These are phyloP conservation scores for Solanum peruvianum DNA, from an alignment of 257 asterid genomes.

Conservation along the genomic window DNA sequence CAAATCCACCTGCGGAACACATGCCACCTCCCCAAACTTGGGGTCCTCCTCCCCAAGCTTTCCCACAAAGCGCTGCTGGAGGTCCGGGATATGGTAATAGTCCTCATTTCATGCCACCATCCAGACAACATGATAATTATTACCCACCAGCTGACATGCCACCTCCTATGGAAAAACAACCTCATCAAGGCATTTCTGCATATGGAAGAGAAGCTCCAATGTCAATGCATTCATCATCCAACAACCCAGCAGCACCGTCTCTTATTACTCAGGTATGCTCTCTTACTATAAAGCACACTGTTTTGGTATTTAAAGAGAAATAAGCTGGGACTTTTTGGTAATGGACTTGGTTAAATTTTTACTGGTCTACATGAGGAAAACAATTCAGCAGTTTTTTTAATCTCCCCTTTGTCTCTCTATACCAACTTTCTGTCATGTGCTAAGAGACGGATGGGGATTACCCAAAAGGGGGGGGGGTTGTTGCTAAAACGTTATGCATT, in stretches of 20 bases:
- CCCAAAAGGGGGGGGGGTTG: not conserved
- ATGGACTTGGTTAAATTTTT: not conserved
- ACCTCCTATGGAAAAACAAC: slow-evolving; percentile 54
- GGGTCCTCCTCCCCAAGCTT: slow-evolving; percentile 81
- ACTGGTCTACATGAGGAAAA: not conserved
- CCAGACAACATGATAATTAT: slow-evolving; percentile 66
- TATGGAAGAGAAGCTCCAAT: slow-evolving; percentile 70
- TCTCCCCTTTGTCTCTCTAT: not conserved
- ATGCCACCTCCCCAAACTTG: slow-evolving; percentile 67
- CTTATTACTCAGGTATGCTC: slow-evolving; percentile 65
- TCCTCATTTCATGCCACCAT: slow-evolving; percentile 55
- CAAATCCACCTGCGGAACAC: slow-evolving; percentile 49
- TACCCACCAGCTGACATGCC: slow-evolving; percentile 61
- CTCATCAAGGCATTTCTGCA: slow-evolving; percentile 81
- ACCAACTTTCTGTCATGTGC: not conserved
- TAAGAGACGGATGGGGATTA: not conserved
- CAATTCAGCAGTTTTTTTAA: not conserved
- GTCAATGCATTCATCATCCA: slow-evolving; percentile 49
- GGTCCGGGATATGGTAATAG: slow-evolving; percentile 60
- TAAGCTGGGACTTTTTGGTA: not conserved
- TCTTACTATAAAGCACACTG: not conserved
- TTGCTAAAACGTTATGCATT: not conserved
- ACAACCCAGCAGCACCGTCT: slow-evolving; percentile 59
- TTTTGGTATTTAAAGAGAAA: not conserved
- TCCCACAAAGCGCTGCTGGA: slow-evolving; percentile 38